A percentile compares a stretch with the other conserved stretches of the same genome.
Conservation (phyloP, 140 eudicot genomes). For the Oenanthe javanica region DNA sequence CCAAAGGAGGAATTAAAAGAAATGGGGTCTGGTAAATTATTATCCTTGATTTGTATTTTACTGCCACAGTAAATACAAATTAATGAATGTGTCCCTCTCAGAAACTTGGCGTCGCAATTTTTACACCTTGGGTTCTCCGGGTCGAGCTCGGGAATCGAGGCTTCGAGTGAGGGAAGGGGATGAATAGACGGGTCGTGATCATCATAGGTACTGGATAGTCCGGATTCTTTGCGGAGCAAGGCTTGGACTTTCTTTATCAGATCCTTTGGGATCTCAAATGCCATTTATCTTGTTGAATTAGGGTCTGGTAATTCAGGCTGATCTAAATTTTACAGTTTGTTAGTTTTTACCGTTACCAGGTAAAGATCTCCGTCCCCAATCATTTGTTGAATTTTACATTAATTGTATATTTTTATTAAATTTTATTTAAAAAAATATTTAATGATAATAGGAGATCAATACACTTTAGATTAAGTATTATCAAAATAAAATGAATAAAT, state of each 20-base stretch:
- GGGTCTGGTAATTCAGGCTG: background rate
- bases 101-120: slow-evolving; percentile 49
- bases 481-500: too few species aligned
- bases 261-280: slow-evolving; percentile 35
- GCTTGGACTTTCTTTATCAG: slow-evolving; percentile 49
- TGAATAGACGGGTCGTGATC: slow-evolving; percentile 35
- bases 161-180: slow-evolving; percentile 36
- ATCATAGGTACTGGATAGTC: slow-evolving; percentile 38
- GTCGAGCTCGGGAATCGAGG: slow-evolving; percentile 40
- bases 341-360: background rate
- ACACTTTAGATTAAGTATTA: too few species aligned
- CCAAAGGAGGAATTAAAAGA: slow-evolving; percentile 41
- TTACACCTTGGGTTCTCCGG: slow-evolving; percentile 48
- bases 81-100: slow-evolving; percentile 55
- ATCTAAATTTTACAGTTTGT: background rate
- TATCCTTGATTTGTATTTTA: slow-evolving; percentile 28
- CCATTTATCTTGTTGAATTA: slow-evolving; percentile 22
- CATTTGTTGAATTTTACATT: too few species aligned
- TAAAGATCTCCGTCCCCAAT: too few species aligned
- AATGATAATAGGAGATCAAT: too few species aligned
- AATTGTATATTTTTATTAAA: too few species aligned
- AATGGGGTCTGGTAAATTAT: slow-evolving; percentile 38
- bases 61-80: slow-evolving; percentile 67
- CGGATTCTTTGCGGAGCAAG: slow-evolving; percentile 49
- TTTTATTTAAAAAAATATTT: too few species aligned